Evolutionary conservation across 495 filamentous ascomycete species (phyloP).

Genomic region (Hypoxylon trugodes): DNA sequence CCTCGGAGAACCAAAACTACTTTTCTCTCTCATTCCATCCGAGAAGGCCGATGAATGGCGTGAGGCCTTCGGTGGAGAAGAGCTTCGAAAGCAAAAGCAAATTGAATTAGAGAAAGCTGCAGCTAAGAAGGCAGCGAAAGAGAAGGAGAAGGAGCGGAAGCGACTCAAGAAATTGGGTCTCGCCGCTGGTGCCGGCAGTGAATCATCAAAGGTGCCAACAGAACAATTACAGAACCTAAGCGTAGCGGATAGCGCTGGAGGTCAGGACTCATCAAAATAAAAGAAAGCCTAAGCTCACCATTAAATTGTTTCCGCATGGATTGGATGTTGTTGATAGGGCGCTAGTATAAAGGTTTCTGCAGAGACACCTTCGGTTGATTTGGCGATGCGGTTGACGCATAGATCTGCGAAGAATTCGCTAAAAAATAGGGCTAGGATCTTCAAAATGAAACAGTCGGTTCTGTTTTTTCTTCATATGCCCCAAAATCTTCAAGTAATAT

Average conservation of each 20-base stretch:
- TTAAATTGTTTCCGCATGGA: conserved; percentile 1
- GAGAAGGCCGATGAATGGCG: conserved; percentile 87
- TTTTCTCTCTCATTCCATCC: conserved; percentile 85
- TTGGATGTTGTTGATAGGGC: conserved; percentile 25
- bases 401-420: not conserved
- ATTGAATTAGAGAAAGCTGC: conserved; percentile 59
- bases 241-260: conserved; percentile 4
- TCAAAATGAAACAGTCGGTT: conserved; percentile 4
- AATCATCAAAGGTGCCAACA: conserved; percentile 42
- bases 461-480: not conserved
- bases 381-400: conserved; percentile 10
- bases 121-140: conserved; percentile 66
- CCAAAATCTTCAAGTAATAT: not conserved
- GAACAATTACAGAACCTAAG: conserved; percentile 32
- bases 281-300: not conserved
- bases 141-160: conserved; percentile 57
- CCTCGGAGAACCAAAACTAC: conserved; percentile 80
- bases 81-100: conserved; percentile 44
- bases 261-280: conserved; percentile 5
- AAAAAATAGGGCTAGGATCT: not conserved
- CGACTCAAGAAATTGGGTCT: conserved; percentile 58
- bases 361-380: conserved; percentile 20
- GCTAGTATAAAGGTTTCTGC: conserved; percentile 38
- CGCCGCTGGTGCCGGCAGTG: conserved; percentile 38
- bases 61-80: conserved; percentile 75